Conservation (phyloP, 805 yeast genomes). For the Jamesozyma gamospora region DNA sequence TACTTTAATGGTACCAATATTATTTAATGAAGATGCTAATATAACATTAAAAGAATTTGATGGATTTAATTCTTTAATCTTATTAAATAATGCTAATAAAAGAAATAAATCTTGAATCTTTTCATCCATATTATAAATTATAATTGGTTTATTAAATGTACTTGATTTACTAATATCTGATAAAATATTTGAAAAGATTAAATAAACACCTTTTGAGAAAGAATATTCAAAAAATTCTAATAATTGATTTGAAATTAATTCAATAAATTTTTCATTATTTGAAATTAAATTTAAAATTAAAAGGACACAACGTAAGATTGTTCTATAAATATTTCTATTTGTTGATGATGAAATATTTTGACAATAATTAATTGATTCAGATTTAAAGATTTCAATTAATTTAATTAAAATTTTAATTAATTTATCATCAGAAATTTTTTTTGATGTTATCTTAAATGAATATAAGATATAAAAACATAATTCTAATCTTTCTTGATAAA, state of each 20-base stretch:
- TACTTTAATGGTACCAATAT: slow-evolving; percentile 51
- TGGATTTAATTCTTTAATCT: slow-evolving; percentile 41
- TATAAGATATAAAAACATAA: slow-evolving; percentile 44
- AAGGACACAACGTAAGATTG: slow-evolving; percentile 50
- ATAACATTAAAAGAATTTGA: slow-evolving; percentile 39
- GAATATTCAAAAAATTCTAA: slow-evolving; percentile 51
- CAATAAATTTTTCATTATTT: slow-evolving; percentile 32
- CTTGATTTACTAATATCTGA: slow-evolving; percentile 38
- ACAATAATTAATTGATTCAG: slow-evolving; percentile 41
- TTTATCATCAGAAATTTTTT: slow-evolving; percentile 15
- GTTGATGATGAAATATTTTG: slow-evolving; percentile 32
- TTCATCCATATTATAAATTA: slow-evolving; percentile 33
- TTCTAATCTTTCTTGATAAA: slow-evolving; percentile 56
- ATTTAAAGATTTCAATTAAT: slow-evolving; percentile 32
- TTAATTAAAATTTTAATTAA: slow-evolving; percentile 20
- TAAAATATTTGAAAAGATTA: slow-evolving; percentile 49
- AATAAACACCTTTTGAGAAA: slow-evolving; percentile 55
- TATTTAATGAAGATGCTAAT: slow-evolving; percentile 43
- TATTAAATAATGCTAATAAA: slow-evolving; percentile 53
- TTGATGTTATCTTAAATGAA: slow-evolving; percentile 19
- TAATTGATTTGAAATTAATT: slow-evolving; percentile 42
- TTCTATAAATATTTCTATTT: slow-evolving; percentile 40
- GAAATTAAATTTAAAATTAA: slow-evolving; percentile 36
- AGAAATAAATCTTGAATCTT: slow-evolving; percentile 57
- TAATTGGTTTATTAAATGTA: slow-evolving; percentile 26